These are phyloP conservation scores for Clonostachys byssicola DNA, from an alignment of 2,329 filamentous ascomycete genomes.

Conservation along the genomic window DNA sequence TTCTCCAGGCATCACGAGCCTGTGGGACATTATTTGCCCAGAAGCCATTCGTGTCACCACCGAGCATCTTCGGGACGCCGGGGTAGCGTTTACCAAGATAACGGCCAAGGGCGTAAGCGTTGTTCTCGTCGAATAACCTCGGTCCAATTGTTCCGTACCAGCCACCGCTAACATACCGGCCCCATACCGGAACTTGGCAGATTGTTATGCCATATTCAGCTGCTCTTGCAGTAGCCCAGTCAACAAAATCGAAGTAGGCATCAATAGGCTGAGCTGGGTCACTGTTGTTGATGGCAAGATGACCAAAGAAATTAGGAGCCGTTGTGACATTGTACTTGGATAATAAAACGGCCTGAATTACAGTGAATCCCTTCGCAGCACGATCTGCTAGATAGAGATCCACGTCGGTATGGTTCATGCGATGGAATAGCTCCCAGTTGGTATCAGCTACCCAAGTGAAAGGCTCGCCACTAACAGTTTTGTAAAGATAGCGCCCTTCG, in stretches of 20 bases:
- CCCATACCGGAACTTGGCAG: not conserved
- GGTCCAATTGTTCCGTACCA: not conserved
- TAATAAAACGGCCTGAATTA: not conserved
- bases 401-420: not conserved
- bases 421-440: not conserved
- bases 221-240: not conserved
- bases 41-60: not conserved
- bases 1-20: no score
- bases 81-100: not conserved
- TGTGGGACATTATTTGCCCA: not conserved
- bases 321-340: not conserved
- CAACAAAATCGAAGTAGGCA: not conserved
- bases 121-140: not conserved
- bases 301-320: not conserved
- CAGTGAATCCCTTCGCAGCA: not conserved
- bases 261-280: not conserved
- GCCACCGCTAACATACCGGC: not conserved
- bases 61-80: not conserved
- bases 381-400: not conserved
- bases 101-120: not conserved
- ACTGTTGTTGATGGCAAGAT: not conserved
- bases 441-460: not conserved
- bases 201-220: not conserved
- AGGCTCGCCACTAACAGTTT: not conserved
- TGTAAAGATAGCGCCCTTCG: not conserved